These are phyloP conservation scores for Eutypella sp. DNA, from an alignment of 2,329 filamentous ascomycete species.

Conservation along the genomic window DNA sequence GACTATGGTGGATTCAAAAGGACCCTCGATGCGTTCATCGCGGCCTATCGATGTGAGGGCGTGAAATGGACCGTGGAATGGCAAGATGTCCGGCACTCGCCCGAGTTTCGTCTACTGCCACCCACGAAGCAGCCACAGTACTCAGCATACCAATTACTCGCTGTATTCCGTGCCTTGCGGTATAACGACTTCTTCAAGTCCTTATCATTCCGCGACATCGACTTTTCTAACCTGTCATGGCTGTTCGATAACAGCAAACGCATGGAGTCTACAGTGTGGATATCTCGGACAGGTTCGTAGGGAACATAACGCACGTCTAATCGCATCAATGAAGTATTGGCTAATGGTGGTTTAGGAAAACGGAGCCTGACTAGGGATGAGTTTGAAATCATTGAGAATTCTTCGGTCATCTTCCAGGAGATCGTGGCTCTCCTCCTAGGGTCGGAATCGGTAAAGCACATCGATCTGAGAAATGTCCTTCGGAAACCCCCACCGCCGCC, in stretches of 20 bases:
- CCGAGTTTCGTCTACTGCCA: constrained; percentile 49
- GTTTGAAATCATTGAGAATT: constrained; percentile 42
- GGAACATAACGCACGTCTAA: neutral
- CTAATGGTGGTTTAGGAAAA: constrained; percentile 22
- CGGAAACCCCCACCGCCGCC: constrained; percentile 14
- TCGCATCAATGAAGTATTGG: too few species aligned
- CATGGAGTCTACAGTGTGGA: constrained; percentile 43
- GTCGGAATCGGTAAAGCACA: constrained; percentile 49
- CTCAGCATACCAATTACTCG: constrained; percentile 47
- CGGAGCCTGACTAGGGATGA: constrained; percentile 44
- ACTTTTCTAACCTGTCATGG: constrained; percentile 38
- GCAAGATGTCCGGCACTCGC: constrained; percentile 38
- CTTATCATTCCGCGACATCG: constrained; percentile 49
- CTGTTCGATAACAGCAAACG: constrained; percentile 39
- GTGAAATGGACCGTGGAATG: constrained; percentile 50
- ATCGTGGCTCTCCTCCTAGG: constrained; percentile 52
- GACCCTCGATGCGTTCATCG: constrained; percentile 51
- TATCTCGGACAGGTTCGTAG: constrained; percentile 46
- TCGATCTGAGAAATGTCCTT: constrained; percentile 45
- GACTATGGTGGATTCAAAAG: constrained; percentile 50
- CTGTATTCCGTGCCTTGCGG: constrained; percentile 50
- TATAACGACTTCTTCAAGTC: constrained; percentile 58
- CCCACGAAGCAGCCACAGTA: constrained; percentile 35
- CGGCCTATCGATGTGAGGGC: constrained; percentile 44
- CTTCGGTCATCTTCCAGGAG: constrained; percentile 50